Evolutionary conservation across 2,329 filamentous ascomycete genomes (phyloP), one percentile per base, ranked within the genome.

Genomic region (Ceratocystis destructans): DNA sequence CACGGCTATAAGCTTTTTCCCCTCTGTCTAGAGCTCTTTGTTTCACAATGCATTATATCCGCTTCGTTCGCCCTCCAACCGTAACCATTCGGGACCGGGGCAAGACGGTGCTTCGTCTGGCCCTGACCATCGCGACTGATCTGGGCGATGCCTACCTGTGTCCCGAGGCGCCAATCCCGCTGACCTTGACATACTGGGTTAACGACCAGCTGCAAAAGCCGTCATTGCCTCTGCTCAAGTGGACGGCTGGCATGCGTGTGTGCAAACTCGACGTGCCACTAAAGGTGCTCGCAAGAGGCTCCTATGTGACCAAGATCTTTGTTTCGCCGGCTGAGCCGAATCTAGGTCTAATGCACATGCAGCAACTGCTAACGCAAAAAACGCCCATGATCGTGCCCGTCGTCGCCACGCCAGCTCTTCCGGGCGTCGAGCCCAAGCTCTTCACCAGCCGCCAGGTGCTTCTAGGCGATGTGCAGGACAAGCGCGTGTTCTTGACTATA

Each of bases 91-190:
- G 67, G 12, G 67, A 66, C 33, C 64, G 48, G 20, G 67, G 67
- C 67, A 67, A 69, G 59, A 69, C 69, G 67, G 69, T 74, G 70
- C 70, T 81, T 6, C 76, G 77, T 62, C 71, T 84, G 2, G 74
- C 82, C 1, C 73, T 85, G 68, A 79, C 81, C 68, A 78, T 85
- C 69, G 83, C 80, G 10, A 84, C 82, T 12, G 82, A 85, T 68
- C 76, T 84, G 1, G 80, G 82, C 41, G 82, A 85, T 70, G 76
- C 80, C 0, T 82, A 82, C 62, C 76, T 84, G 10, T 73, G 70
- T n/a, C 78, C 79, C 0, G 73, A 75, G 15, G 71, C 72, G 20
- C 76, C 80, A 3, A 67, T 83, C n/a, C 73, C 75, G 15, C 73
- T 84, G 2, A 71, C 74, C 25, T 64, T 68, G 17, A 68, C 67